Conservation (phyloP, 768 basidiomycete genomes). For the Boletellus ananas region DNA sequence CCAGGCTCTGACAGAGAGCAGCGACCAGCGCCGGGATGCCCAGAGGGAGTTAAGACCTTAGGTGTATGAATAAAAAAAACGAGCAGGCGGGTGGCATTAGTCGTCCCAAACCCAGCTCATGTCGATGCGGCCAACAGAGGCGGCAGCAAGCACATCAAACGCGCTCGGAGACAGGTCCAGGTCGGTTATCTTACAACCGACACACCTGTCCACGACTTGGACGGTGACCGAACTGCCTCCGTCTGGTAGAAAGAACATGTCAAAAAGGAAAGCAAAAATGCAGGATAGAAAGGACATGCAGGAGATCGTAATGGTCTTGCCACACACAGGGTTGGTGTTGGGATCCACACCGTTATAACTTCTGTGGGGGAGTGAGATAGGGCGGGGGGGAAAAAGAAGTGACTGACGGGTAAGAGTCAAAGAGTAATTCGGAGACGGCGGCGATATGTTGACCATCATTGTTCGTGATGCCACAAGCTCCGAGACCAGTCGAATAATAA, state of each 20-base stretch:
- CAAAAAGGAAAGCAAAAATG: background rate
- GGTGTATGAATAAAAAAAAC: constrained; percentile 27
- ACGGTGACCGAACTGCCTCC: constrained; percentile 47
- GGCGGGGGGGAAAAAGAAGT: background rate
- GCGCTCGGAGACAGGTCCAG: constrained; percentile 64
- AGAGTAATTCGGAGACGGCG: constrained; percentile 35
- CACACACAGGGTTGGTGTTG: constrained; percentile 74
- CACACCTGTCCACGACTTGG: constrained; percentile 59
- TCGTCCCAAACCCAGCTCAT: constrained; percentile 50
- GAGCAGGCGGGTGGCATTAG: background rate
- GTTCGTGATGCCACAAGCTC: constrained; percentile 40
- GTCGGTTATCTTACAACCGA: constrained; percentile 45
- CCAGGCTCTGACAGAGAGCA: constrained; percentile 26
- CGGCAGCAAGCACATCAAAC: constrained; percentile 46
- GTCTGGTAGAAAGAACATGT: constrained; percentile 36
- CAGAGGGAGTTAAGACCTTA: constrained; percentile 6
- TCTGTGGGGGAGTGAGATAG: constrained; percentile 31
- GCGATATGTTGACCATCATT: constrained; percentile 27
- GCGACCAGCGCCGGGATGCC: constrained; percentile 14
- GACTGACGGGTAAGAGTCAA: constrained; percentile 35
- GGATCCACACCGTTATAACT: constrained; percentile 58
- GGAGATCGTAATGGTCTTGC: constrained; percentile 36
- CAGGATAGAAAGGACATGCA: constrained; percentile 39
- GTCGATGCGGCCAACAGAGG: constrained; percentile 48
- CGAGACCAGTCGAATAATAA: constrained; percentile 34